These are phyloP conservation scores for Crithidia acanthocephali DNA, from an alignment of 208 protist genomes.

Conservation along the genomic window DNA sequence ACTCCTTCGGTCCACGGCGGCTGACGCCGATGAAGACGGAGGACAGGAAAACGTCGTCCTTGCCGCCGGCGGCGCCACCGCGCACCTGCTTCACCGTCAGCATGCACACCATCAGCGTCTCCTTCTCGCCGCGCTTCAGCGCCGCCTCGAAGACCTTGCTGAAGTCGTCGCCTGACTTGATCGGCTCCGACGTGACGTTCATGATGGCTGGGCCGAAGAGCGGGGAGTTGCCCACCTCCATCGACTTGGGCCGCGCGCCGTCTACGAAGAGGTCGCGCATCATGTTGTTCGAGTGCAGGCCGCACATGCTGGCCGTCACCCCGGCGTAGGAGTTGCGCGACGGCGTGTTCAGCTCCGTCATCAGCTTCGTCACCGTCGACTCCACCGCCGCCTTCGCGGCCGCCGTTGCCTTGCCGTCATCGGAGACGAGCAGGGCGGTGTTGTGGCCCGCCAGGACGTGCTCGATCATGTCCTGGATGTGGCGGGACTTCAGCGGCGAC, in stretches of 20 bases:
- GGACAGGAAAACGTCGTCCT: slow-evolving; percentile 50
- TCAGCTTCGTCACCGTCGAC: slow-evolving; percentile 28
- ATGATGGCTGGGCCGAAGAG: slow-evolving; percentile 57
- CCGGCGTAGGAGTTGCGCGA: slow-evolving; percentile 31
- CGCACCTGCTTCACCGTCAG: slow-evolving; percentile 59
- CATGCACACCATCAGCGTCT: slow-evolving; percentile 46
- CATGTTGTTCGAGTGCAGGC: slow-evolving; percentile 35
- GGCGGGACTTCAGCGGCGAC: slow-evolving; percentile 22
- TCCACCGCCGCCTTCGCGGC: slow-evolving; percentile 27
- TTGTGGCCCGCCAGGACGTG: slow-evolving; percentile 66
- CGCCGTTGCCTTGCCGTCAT: slow-evolving; percentile 39
- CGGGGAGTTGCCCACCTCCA: slow-evolving; percentile 53
- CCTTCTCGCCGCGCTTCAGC: slow-evolving; percentile 25
- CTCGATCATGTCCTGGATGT: slow-evolving; percentile 42
- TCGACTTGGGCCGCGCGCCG: slow-evolving; percentile 18
- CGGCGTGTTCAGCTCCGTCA: slow-evolving; percentile 29
- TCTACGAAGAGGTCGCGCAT: slow-evolving; percentile 45
- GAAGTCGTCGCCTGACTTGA: slow-evolving; percentile 35
- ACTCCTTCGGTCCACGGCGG: slow-evolving; percentile 33
- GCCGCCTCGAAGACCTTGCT: slow-evolving; percentile 33
- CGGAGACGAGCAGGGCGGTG: slow-evolving; percentile 49
- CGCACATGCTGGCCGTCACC: slow-evolving; percentile 38
- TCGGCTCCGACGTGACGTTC: slow-evolving; percentile 28
- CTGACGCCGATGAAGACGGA: slow-evolving; percentile 51
- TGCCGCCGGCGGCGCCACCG: slow-evolving; percentile 2